Base-by-base conservation (phyloP, 2,329 filamentous ascomycete genomes). In the Thielaviopsis euricoi region DNA sequence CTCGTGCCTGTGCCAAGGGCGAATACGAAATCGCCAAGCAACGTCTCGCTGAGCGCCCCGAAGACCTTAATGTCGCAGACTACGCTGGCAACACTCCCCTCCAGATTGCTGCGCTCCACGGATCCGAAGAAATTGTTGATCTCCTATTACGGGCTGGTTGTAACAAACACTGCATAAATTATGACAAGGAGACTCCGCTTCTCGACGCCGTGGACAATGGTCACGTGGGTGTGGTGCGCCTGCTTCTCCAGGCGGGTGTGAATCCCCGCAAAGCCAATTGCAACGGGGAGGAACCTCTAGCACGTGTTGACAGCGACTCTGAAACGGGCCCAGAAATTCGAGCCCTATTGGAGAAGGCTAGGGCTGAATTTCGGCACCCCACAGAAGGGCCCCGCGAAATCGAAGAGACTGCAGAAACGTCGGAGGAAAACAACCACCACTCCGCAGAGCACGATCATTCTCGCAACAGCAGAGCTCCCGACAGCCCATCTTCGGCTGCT, bases 131-230 rank as follows among this genome's bases (percentile, higher is more conserved):
- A 57, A 90, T 97, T 58, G 93, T 97, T 46, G 83, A 87, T 67
- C 85, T 95, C 56, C 73, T 98, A 46, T 82, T 98, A 61, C 81
- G 87, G 9, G 84, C 88, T 62, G 87, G 88, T 37, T 95, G 90
- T 70, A 85, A 87, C 58, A 78, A 93, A 52, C 87, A 96, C 65
- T 91, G 79, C 65, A 74, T 83, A 59, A 83, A 86, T 65, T 83
- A 88, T 65, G 85, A 89, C 64, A 89, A 88, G 65, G 93, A 98
- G 65, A 97, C 93, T 0, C 93, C 93, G 26, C 77, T 98, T 40
- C 85, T 98, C 57, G 93, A 98, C 73, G 93, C 93, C 5, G 89
- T 97, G 26, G 93, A 97, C 64, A 98, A 98, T 65, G 88, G 88
- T 0, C 90, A 98, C 67, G 69, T 95, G 7, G 87, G 86, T 19